Evolutionary conservation across 2,329 filamentous ascomycete genomes (phyloP), one percentile per base, ranked within the genome.

Genomic region (Remersonia thermophila): DNA sequence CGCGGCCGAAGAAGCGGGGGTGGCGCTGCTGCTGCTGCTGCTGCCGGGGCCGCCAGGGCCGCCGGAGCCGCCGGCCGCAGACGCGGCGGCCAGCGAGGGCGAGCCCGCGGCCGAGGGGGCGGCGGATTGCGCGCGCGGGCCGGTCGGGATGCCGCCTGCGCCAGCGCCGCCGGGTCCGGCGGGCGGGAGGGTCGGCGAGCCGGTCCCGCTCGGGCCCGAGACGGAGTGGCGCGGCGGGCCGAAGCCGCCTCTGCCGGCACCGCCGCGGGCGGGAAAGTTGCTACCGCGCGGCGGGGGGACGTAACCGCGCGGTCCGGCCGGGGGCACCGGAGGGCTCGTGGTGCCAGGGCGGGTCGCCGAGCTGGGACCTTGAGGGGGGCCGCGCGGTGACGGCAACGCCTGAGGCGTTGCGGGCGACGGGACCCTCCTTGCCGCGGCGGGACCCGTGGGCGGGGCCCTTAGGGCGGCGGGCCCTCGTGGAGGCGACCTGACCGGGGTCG

Each of bases 381-480:
- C 56, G 33, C 58, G 55, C 6, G 51, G 46, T 4, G 49, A 35
- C 7, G 47, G 44, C n/a, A 39, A 39, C 4, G 49, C 36, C 13
- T 47, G 50, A 8, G 48, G 32, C 4, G 45, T 40, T 2, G 55
- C 55, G 39, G 58, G 57, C 17, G 50, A 54, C 42, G 55, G 50
- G 39, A 58, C 59, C 47, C 56, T 65, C 46, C 65, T 57, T 15
- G 48, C 47, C 18, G 50, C 50, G 12, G 52, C 48, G 1, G 63
- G 62, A 2, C 62, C 68, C 1, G 63, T 70, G 3, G 69, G 68
- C 14, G 68, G 66, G 10, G 59, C 61, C 42, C 69, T 61, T 13
- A 71, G 54, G 11, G 68, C 69, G 10, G 70, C 68, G 18, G 71
- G 71, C 0, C 69, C 71, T 35, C 68, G 65, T 3, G 71, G 71